phyloP scores from a whole-genome alignment of 768 basidiomycete species.

The Suillus discolor region DNA sequence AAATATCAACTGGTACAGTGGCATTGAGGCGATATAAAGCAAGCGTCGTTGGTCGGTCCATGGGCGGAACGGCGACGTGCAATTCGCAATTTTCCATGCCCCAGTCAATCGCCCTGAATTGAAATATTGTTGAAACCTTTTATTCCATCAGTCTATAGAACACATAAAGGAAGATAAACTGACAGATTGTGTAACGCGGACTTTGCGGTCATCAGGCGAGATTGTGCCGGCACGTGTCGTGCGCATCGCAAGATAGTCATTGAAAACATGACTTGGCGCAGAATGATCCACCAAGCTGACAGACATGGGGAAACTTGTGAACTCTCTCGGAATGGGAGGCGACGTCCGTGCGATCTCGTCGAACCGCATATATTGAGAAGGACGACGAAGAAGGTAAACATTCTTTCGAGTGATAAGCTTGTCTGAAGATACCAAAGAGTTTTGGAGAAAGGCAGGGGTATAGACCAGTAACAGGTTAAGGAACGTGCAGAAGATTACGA shows the following conservation, averaged over 20 bases:
- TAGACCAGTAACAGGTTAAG: not conserved
- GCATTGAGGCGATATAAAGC: not conserved
- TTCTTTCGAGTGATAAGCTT: not conserved
- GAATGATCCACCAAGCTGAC: conserved; percentile 2
- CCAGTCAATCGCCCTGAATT: conserved; percentile 3
- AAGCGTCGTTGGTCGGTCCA: not conserved
- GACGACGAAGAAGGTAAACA: not conserved
- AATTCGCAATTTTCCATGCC: not conserved
- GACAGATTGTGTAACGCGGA: not conserved
- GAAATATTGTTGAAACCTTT: conserved; percentile 1
- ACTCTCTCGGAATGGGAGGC: not conserved
- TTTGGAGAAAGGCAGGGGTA: not conserved
- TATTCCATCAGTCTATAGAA: not conserved
- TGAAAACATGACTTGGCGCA: conserved; percentile 1
- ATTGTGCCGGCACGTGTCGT: not conserved
- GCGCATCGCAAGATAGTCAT: conserved; percentile 2
- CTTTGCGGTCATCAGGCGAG: conserved; percentile 1
- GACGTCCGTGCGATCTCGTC: not conserved
- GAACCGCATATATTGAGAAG: conserved; percentile 1
- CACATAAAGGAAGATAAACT: not conserved
- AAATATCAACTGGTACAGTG: conserved; percentile 1
- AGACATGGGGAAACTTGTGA: not conserved
- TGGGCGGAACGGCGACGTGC: not conserved
- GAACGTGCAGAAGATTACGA: not conserved
- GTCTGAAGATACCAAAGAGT: not conserved